Base-by-base conservation (phyloP, 805 yeast genomes). In the Candida parachauliodes region DNA sequence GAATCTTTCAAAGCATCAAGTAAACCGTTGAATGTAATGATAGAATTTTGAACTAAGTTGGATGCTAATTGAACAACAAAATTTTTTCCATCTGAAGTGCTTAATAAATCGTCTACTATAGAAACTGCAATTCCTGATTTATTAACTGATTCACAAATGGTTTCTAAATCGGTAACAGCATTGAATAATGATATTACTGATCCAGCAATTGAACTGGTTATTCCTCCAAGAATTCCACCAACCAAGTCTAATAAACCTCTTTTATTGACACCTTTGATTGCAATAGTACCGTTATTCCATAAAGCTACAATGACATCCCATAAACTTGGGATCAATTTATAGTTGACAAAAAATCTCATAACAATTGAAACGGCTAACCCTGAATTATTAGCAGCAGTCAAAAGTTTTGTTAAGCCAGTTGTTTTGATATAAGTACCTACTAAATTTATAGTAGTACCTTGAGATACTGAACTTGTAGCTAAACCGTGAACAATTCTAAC, bases 111-210 rank as follows among this genome's bases (percentile, higher is more conserved):
- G 16, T 41, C 37, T 28, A 42, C 20, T 8, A 41, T 30, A 2
- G 48, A 44, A 14, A 43, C 34, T n/a, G 37, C 43, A 18, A 44
- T 34, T n/a, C 48, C 48, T n/a, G 48, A 44, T 36, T 44, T 42
- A 6, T 44, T 34, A 14, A 44, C 22, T 11, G 48, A 42, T 11
- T 24, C 39, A 33, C 40, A 39, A 24, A 44, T 27, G 5, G 36
- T 24, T 31, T 27, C 41, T 6, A 43, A 22, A 32, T 40, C 38
- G 16, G 41, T 23, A n/a, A 31, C 37, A n/a, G 33, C 26, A 29
- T 36, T 36, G 26, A 44, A 29, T 15, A 36, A 22, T 6, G 38
- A 28, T 5, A 44, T 16, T 12, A 39, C 32, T 9, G 33, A 31
- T 29, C 35, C 37, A 18, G 39, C 22, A 26, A 31, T 24, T n/a